Conservation (phyloP, 192 early-diverging fungal genomes). For the Umbelopsis isabellina region DNA sequence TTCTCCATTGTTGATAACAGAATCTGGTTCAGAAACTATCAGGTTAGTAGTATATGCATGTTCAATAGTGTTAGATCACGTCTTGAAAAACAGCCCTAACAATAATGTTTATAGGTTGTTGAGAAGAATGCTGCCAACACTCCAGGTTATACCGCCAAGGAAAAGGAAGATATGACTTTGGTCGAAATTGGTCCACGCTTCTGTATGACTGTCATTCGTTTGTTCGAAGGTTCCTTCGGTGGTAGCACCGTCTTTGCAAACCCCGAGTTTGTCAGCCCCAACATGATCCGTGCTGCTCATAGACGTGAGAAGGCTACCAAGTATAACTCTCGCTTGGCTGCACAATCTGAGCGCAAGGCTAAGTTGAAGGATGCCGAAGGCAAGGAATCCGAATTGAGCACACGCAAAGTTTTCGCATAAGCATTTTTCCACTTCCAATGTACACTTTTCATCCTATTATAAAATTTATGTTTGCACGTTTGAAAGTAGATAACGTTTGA, state of each 20-base stretch:
- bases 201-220: conserved; percentile 87
- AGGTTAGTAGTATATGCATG: conserved; percentile 47
- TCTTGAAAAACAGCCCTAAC: too few relatives aligned
- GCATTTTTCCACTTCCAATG: not conserved
- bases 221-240: conserved; percentile 95
- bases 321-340: conserved; percentile 53
- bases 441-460: not conserved
- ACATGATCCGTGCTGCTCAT: conserved; percentile 48
- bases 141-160: conserved; percentile 55
- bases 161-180: conserved; percentile 75
- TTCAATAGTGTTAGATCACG: not conserved
- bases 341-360: conserved; percentile 44
- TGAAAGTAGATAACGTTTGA: not conserved
- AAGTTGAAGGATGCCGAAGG: conserved; percentile 53
- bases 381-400: conserved; percentile 53
- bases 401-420: conserved; percentile 50
- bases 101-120: conserved; percentile 53
- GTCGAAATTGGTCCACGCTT: conserved; percentile 99
- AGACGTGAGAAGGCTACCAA: conserved; percentile 52
- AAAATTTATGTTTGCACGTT: not conserved
- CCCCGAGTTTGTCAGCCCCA: conserved; percentile 83
- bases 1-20: conserved; percentile 87
- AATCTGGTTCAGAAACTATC: conserved; percentile 98
- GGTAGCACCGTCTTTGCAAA: conserved; percentile 93
- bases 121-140: conserved; percentile 67